phyloP scores from a whole-genome alignment of 163 green algal genomes.

The Scenedesmus sp. region DNA sequence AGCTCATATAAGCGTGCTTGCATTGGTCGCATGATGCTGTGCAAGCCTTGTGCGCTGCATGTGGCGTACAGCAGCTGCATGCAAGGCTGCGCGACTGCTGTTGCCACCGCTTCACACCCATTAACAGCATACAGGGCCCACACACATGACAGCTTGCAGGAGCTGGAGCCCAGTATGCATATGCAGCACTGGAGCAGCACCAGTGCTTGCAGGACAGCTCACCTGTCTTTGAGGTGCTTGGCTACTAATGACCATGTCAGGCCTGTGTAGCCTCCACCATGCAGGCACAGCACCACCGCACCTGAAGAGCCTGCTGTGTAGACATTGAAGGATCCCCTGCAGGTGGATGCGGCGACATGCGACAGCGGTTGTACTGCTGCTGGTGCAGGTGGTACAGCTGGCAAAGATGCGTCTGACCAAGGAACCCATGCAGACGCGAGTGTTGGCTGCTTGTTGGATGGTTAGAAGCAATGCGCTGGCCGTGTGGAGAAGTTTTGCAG shows the following conservation, averaged over 20 bases:
- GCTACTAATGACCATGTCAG: slow-evolving; percentile 90
- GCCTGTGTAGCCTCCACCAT: slow-evolving; percentile 92
- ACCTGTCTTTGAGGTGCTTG: slow-evolving; percentile 76
- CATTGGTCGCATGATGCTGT: too few species aligned
- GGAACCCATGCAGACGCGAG: not conserved
- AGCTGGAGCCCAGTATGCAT: not conserved
- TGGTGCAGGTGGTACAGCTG: not conserved
- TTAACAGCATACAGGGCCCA: not conserved
- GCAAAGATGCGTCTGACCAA: not conserved
- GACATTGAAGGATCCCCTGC: slow-evolving; percentile 78
- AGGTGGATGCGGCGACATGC: not conserved
- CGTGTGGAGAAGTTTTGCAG: not conserved
- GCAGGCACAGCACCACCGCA: slow-evolving; percentile 83
- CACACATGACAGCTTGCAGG: not conserved
- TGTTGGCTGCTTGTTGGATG: not conserved
- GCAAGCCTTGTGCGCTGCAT: too few species aligned
- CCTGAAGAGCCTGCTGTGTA: slow-evolving; percentile 74
- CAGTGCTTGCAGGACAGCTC: slow-evolving; percentile 6
- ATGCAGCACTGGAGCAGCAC: not conserved
- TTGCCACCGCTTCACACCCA: not conserved
- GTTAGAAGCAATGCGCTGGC: not conserved
- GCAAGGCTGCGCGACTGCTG: not conserved
- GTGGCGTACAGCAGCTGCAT: not conserved
- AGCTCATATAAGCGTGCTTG: not conserved
- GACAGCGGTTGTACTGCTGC: not conserved